Conservation (phyloP, 2,329 filamentous ascomycete genomes). For the Elsinoe necatrix region DNA sequence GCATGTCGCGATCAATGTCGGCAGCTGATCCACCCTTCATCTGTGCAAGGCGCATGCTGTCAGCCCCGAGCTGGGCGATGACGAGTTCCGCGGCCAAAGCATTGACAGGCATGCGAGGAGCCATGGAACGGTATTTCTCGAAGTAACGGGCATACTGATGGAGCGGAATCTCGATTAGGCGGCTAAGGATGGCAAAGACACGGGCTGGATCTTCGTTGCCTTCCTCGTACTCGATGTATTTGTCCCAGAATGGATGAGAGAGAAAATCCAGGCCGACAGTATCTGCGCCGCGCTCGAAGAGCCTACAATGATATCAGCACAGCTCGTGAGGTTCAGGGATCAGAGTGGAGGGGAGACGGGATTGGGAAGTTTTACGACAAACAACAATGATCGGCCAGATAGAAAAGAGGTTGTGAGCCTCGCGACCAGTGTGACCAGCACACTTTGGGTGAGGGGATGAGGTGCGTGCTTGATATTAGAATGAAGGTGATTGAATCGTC, state of each 20-base stretch:
- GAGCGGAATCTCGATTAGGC: constrained; percentile 83
- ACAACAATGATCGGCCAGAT: not conserved
- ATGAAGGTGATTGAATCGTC: not conserved
- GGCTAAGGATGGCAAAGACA: constrained; percentile 73
- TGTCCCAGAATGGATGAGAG: constrained; percentile 96
- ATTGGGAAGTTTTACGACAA: constrained; percentile 12
- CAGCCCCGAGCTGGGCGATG: constrained; percentile 59
- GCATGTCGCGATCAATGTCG: constrained; percentile 76
- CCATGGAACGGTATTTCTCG: constrained; percentile 74
- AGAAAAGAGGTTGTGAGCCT: not conserved
- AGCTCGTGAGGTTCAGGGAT: constrained; percentile 8
- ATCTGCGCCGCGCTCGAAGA: constrained; percentile 82
- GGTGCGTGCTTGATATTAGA: constrained; percentile 1
- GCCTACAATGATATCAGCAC: constrained; percentile 42
- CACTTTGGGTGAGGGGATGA: not conserved
- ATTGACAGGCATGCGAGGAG: constrained; percentile 60
- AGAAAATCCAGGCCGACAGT: constrained; percentile 88
- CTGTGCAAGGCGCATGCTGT: constrained; percentile 59
- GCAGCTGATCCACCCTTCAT: constrained; percentile 59
- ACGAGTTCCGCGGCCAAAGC: constrained; percentile 64
- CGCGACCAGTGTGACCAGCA: not conserved
- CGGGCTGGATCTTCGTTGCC: constrained; percentile 74
- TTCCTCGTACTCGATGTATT: constrained; percentile 95
- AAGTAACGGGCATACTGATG: constrained; percentile 95
- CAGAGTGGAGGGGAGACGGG: constrained; percentile 10